Conservation (phyloP, 768 basidiomycete species). For the Suillus variegatus region DNA sequence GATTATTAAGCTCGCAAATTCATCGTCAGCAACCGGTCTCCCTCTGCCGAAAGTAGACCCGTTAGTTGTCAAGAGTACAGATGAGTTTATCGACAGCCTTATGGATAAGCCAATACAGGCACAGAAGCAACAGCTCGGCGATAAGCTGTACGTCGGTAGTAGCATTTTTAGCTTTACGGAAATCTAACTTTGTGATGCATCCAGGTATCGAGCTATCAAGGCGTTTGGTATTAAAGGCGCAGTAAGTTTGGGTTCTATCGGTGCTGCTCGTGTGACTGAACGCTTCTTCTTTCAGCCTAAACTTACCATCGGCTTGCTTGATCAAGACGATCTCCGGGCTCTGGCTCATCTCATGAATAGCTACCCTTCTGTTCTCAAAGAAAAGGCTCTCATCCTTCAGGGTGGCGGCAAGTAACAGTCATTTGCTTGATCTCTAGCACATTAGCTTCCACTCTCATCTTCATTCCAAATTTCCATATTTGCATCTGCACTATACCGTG, state of each 20-base stretch:
- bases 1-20: constrained; percentile 66
- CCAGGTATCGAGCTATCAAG: constrained; percentile 61
- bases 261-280: background rate
- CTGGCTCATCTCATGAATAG: constrained; percentile 88
- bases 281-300: constrained; percentile 57
- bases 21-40: constrained; percentile 46
- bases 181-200: background rate
- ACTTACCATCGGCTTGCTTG: constrained; percentile 79
- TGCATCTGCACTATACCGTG: constrained; percentile 6
- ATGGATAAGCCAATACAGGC: constrained; percentile 52
- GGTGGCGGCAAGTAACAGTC: constrained; percentile 23
- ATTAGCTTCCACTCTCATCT: background rate
- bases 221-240: constrained; percentile 81
- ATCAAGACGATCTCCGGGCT: constrained; percentile 81
- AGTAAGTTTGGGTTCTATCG: constrained; percentile 41
- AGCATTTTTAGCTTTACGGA: background rate
- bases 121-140: constrained; percentile 81
- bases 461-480: background rate
- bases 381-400: constrained; percentile 54
- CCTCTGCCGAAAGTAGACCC: constrained; percentile 73
- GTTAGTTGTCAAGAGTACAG: constrained; percentile 64
- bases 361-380: constrained; percentile 79
- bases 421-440: background rate
- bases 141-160: constrained; percentile 60
- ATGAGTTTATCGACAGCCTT: constrained; percentile 69